Evolutionary conservation across 1,139 yeast genomes (phyloP).

Genomic region (Neolecta irregularis): DNA sequence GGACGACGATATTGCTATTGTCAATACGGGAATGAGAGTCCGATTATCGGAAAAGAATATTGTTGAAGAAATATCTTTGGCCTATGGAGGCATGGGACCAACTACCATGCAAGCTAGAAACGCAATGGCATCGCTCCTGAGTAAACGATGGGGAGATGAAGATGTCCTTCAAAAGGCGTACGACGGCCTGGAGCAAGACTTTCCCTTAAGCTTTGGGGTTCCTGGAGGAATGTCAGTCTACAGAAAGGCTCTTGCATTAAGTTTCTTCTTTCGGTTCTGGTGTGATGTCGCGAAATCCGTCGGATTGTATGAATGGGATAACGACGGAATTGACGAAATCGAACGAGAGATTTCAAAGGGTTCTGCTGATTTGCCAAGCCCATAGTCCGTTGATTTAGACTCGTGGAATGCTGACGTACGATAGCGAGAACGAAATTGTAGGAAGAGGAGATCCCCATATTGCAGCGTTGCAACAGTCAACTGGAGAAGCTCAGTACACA

Average conservation of each 20-base stretch:
- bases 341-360: slow-evolving; percentile 28
- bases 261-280: slow-evolving; percentile 32
- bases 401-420: no score
- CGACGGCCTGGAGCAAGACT: slow-evolving; percentile 24
- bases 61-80: slow-evolving; percentile 23
- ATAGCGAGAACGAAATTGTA: slow-evolving; percentile 17
- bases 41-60: slow-evolving; percentile 18
- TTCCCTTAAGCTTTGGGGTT: slow-evolving; percentile 27
- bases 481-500: slow-evolving; percentile 32
- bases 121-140: slow-evolving; percentile 23
- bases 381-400: slow-evolving; percentile 24
- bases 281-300: slow-evolving; percentile 20
- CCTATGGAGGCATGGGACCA: slow-evolving; percentile 35
- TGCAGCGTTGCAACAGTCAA: slow-evolving; percentile 31
- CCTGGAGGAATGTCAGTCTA: slow-evolving; percentile 37
- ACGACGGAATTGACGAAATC: slow-evolving; percentile 24
- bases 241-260: slow-evolving; percentile 29
- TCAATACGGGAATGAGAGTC: slow-evolving; percentile 27
- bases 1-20: slow-evolving; percentile 36
- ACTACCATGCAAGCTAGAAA: slow-evolving; percentile 28
- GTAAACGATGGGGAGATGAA: slow-evolving; percentile 18
- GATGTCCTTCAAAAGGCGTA: slow-evolving; percentile 22
- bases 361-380: slow-evolving; percentile 26
- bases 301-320: slow-evolving; percentile 18
- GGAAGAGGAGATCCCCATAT: slow-evolving; percentile 30